Evolutionary conservation across 1,139 yeast species (phyloP), one percentile per base, ranked within the genome.

Genomic region (Protomyces pachydermus): DNA sequence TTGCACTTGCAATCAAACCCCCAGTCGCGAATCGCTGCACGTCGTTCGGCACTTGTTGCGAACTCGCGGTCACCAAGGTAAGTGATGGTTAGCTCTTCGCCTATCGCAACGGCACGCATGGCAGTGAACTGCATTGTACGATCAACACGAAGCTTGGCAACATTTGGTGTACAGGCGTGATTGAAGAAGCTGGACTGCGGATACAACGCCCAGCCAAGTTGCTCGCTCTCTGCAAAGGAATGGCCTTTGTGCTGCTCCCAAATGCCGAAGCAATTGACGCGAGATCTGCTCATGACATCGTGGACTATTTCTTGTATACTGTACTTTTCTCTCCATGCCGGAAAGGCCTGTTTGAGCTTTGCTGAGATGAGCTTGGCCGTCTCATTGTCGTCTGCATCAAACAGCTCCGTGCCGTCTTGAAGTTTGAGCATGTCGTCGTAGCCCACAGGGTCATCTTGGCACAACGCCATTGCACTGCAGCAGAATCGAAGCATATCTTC

Each of bases 211-310:
- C 84, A 84, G 0, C 91, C 91, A 61, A 85, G 78, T 69, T 82
- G 85, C 70, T 86, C 91, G 65, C 81, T 79, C 55, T 83, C 84
- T 32, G 62, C 52, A 34, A 58, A 58, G 28, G 58, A 54, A 20
- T 9, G 25, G 10, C 58, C 64, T 4, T 53, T 3, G 12, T 42
- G 35, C 57, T 67, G 72, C 54, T 87, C 84, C 89, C 91, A 85
- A 20, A 85, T 83, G 0, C 91, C 91, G 74, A 86, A 86, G 0
- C 91, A 86, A 71, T 86, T 86, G n/a, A 88, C 86, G 45, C 85
- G 80, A 67, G 85, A 87, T 48, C 81, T 77, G 1, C 91, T 91
- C 56, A 84, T 76, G 3, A 83, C 79, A 8, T 76, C 74, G 57
- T 89, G 76, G 25, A 86, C 62, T 25, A 58, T 18, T 10, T 52